Evolutionary conservation across 306 rosid genomes (phyloP), one percentile per base, ranked within the genome.

Genomic region (Rosa lucieae): DNA sequence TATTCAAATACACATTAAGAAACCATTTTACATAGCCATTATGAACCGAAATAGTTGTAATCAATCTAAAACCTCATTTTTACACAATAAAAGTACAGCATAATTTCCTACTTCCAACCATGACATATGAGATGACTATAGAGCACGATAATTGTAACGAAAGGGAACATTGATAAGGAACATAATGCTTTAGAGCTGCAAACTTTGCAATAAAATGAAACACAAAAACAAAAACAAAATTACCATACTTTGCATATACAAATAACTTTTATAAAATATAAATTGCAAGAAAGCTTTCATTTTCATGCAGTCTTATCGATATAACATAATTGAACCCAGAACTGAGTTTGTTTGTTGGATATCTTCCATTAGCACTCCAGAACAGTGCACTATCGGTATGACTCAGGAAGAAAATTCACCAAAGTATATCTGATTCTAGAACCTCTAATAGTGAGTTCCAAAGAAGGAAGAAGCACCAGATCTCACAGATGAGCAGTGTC

Each of bases 351-450:
- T 77, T 7, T 67, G 97, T 7, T 67, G 97, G 98, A 92, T 94
- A 91, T 94, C 97, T 94, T 91, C 97, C 97, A 85, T 94, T 87
- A 2, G 97, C 95, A 85, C 97, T 91, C 97, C 97, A 94, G 32
- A 94, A 85, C 70, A 94, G 86, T 72, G 97, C 90, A 58, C 90
- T 91, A 72, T 84, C 82, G 17, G 79, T 84, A 32, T 82, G 84
- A 84, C 87, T 88, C 40, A 65, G 84, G 84, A 85, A 92, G 95
- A 86, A 89, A 94, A 86, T 94, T 97, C 5, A 90, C 93, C 84
- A 88, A 84, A 77, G 82, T 83, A 84, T 92, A 92, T 68, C 89
- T 90, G 77, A 83, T 82, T 72, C 97, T 97, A 29, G 95, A 89
- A 80, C 97, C 97, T 85, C 91, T 86, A 32, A 23, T 92, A 89